These are phyloP conservation scores for Candida nonsorbophila DNA, from an alignment of 805 yeast genomes.

Conservation along the genomic window DNA sequence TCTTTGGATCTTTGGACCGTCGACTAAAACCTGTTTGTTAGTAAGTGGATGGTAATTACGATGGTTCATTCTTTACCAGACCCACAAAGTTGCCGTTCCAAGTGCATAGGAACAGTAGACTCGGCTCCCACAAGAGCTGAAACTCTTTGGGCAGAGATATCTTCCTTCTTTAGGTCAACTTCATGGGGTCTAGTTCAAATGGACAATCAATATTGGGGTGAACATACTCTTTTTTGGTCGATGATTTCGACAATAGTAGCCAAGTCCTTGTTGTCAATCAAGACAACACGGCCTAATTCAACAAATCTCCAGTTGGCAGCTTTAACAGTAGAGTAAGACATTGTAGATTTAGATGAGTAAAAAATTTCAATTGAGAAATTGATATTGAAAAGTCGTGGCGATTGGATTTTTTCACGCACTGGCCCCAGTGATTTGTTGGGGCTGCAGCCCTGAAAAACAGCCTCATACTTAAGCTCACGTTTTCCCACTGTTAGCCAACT, in stretches of 20 bases:
- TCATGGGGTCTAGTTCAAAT: constrained; percentile 1
- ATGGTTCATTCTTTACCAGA: too few species aligned
- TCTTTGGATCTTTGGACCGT: constrained; percentile 95
- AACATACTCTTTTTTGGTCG: constrained; percentile 96
- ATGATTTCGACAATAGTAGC: constrained; percentile 98
- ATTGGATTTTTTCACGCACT: too few species aligned
- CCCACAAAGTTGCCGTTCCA: too few species aligned
- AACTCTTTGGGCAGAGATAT: too few species aligned
- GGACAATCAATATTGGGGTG: too few species aligned
- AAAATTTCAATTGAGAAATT: constrained; percentile 7
- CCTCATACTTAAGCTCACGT: too few species aligned
- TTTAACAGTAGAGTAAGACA: constrained; percentile 65
- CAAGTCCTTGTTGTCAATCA: constrained; percentile 78
- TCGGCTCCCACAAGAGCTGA: too few species aligned
- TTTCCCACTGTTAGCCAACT: too few species aligned
- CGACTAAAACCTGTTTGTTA: constrained; percentile 67
- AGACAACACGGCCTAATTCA: constrained; percentile 98
- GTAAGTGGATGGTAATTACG: neutral
- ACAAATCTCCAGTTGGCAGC: constrained; percentile 99
- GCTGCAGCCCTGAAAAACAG: neutral
- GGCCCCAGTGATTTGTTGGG: too few species aligned
- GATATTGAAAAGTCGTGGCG: neutral
- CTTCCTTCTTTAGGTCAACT: neutral
- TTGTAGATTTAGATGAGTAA: constrained; percentile 8
- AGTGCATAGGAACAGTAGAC: too few species aligned